Conservation (phyloP, 192 early-diverging fungal species). For the Umbelopsis sp. region DNA sequence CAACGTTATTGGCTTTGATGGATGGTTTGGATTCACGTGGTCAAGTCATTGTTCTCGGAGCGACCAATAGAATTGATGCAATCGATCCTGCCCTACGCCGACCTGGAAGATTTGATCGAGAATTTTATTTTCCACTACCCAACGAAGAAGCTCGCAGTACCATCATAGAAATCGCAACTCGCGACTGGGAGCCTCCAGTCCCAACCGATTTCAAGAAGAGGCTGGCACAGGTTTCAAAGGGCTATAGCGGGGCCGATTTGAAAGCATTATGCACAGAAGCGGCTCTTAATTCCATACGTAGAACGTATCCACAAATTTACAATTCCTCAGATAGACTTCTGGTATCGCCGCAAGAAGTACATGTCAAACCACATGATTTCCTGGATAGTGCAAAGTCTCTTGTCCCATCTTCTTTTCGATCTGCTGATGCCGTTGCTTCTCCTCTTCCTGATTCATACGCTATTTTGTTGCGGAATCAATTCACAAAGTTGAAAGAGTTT, state of each 20-base stretch:
- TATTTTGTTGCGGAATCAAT: conserved; percentile 38
- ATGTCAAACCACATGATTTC: conserved; percentile 62
- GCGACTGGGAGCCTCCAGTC: conserved; percentile 54
- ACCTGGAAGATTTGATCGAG: conserved; percentile 74
- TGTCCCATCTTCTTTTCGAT: conserved; percentile 47
- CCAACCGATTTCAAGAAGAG: conserved; percentile 44
- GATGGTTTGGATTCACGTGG: conserved; percentile 67
- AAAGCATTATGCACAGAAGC: conserved; percentile 73
- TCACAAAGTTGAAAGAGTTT: conserved; percentile 16
- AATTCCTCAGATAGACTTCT: conserved; percentile 51
- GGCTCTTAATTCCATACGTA: conserved; percentile 65
- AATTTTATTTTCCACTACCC: conserved; percentile 71
- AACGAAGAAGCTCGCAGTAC: conserved; percentile 57
- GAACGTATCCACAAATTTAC: conserved; percentile 73
- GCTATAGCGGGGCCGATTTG: conserved; percentile 73
- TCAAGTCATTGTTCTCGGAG: conserved; percentile 79
- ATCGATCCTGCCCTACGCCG: conserved; percentile 77
- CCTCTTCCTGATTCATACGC: conserved; percentile 45
- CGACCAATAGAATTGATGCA: conserved; percentile 75
- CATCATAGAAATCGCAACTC: conserved; percentile 67
- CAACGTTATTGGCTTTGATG: conserved; percentile 76
- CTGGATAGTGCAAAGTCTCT: conserved; percentile 43
- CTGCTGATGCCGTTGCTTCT: conserved; percentile 40
- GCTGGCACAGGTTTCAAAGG: conserved; percentile 57
- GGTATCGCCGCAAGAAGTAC: conserved; percentile 50